Conservation (phyloP, 1,139 yeast genomes). For the Taiozyma onychis region DNA sequence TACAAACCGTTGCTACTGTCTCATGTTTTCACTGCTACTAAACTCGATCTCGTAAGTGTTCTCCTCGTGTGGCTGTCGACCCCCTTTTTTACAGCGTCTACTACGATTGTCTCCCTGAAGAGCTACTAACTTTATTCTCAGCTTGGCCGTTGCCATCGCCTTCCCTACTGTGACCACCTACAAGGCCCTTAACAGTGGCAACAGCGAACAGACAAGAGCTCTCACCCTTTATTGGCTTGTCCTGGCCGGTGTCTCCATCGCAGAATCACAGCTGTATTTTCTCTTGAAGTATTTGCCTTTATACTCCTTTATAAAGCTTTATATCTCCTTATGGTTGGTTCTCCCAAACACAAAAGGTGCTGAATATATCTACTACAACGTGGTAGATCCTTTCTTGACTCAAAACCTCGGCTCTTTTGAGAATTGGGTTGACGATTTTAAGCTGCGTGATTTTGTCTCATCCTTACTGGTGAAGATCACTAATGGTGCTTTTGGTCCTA, state of each 20-base stretch:
- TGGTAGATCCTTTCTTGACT: conserved; percentile 21
- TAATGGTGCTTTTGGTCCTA: background rate
- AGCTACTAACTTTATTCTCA: conserved; percentile 7
- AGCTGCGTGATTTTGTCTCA: background rate
- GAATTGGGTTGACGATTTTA: conserved; percentile 5
- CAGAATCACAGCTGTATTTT: conserved; percentile 32
- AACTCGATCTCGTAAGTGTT: background rate
- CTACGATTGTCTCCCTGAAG: background rate
- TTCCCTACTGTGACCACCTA: conserved; percentile 51
- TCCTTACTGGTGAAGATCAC: background rate
- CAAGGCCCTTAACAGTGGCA: conserved; percentile 35
- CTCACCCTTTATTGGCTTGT: conserved; percentile 60
- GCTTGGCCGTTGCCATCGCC: conserved; percentile 37
- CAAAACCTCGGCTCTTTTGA: conserved; percentile 18
- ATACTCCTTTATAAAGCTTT: conserved; percentile 36
- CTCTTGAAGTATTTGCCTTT: conserved; percentile 41
- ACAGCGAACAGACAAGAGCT: conserved; percentile 35
- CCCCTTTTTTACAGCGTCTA: background rate
- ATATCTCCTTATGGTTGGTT: conserved; percentile 47
- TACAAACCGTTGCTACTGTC: background rate
- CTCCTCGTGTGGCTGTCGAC: background rate
- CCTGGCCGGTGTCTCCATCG: conserved; percentile 31
- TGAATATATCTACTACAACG: conserved; percentile 20
- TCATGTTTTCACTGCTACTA: background rate
- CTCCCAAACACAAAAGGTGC: conserved; percentile 36